These are phyloP conservation scores for Puccinia coronata DNA, from an alignment of 1,284 basidiomycete species.

Conservation along the genomic window DNA sequence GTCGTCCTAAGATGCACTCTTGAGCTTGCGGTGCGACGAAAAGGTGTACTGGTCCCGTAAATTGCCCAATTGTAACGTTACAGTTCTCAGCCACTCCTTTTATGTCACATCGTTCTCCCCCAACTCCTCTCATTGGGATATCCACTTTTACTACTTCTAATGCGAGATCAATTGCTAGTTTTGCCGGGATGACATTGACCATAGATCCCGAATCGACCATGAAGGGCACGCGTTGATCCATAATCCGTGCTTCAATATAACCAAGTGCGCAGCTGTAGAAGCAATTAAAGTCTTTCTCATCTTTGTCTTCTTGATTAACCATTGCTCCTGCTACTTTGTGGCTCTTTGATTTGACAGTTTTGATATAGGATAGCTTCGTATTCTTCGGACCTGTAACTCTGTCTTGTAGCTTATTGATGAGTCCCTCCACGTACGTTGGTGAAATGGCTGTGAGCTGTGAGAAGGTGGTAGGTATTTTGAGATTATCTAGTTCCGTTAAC, in stretches of 20 bases:
- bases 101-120: neutral
- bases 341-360: neutral
- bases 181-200: neutral
- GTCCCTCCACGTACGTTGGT: neutral
- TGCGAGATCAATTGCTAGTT: neutral
- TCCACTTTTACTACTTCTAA: constrained; percentile 15
- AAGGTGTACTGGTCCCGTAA: neutral
- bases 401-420: neutral
- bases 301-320: neutral
- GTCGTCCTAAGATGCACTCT: neutral
- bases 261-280: constrained; percentile 6
- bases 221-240: neutral
- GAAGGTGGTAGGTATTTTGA: constrained; percentile 8
- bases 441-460: neutral
- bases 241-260: neutral
- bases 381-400: neutral
- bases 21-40: neutral
- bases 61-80: neutral
- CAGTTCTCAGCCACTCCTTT: constrained; percentile 6
- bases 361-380: neutral
- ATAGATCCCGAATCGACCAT: neutral
- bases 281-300: neutral
- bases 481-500: neutral
- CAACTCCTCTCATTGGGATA: constrained; percentile 2
- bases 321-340: neutral